These are phyloP conservation scores for Aspergillus puulaauensis DNA, from an alignment of 2,329 filamentous ascomycete species.

Conservation along the genomic window DNA sequence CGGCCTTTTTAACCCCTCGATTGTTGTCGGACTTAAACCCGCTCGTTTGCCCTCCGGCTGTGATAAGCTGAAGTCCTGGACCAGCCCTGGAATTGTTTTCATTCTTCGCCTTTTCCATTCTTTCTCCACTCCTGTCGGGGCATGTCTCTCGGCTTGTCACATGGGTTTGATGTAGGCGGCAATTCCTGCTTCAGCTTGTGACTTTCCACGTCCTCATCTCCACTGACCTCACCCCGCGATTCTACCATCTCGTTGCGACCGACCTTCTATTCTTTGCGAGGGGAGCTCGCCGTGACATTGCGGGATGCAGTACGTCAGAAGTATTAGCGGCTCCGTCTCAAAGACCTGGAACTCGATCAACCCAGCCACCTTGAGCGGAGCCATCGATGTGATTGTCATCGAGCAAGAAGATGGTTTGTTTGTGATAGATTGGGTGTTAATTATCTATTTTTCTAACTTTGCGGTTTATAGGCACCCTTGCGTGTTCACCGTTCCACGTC, in stretches of 20 bases:
- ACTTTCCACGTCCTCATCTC: conserved; percentile 20
- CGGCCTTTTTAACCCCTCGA: background rate
- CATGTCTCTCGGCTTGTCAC: conserved; percentile 31
- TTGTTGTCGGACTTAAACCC: background rate
- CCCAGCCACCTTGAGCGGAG: conserved; percentile 91
- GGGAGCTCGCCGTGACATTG: conserved; percentile 19
- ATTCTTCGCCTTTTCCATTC: conserved; percentile 8
- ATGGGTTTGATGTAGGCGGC: conserved; percentile 36
- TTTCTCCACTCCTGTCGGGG: conserved; percentile 12
- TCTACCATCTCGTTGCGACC: background rate
- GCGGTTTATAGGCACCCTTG: conserved; percentile 56
- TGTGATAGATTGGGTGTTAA: background rate
- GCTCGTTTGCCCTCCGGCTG: conserved; percentile 8
- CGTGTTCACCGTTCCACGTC: conserved; percentile 96
- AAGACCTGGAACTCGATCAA: conserved; percentile 99
- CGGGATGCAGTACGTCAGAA: conserved; percentile 95
- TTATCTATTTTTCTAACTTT: background rate
- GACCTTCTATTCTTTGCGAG: conserved; percentile 11
- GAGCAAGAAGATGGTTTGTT: conserved; percentile 84
- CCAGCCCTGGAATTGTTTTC: conserved; percentile 2
- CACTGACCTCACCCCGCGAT: conserved; percentile 11
- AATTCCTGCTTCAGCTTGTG: conserved; percentile 26
- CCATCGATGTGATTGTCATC: conserved; percentile 98
- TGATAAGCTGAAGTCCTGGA: background rate
- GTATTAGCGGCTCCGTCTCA: conserved; percentile 90